These are phyloP conservation scores for Tolypocladium guangdongense DNA, from an alignment of 2,329 filamentous ascomycete species.

Conservation along the genomic window DNA sequence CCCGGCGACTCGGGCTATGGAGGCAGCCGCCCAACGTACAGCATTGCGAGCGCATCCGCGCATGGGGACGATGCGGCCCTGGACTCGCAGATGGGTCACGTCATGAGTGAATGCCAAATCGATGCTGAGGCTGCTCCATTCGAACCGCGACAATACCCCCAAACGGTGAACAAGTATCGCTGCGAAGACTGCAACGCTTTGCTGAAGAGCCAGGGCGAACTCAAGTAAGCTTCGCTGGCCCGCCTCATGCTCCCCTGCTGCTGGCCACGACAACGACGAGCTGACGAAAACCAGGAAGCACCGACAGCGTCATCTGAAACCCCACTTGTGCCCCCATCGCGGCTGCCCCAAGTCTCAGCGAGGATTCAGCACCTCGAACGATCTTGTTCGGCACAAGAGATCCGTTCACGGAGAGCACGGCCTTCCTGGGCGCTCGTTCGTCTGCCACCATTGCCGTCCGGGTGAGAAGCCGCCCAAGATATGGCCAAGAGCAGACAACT, in stretches of 20 bases:
- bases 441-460: not conserved
- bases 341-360: conserved; percentile 43
- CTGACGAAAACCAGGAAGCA: conserved; percentile 54
- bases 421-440: conserved; percentile 7
- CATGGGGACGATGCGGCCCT: conserved; percentile 23
- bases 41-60: conserved; percentile 31
- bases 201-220: conserved; percentile 42
- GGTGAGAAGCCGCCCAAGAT: conserved; percentile 37
- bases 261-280: not conserved
- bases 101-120: conserved; percentile 19
- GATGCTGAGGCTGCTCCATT: not conserved
- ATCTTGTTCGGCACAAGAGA: conserved; percentile 67
- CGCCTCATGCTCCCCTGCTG: not conserved
- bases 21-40: conserved; percentile 27
- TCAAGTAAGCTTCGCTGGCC: conserved; percentile 33
- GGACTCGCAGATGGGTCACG: conserved; percentile 15
- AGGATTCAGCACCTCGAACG: conserved; percentile 72
- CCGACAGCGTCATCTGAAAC: conserved; percentile 55
- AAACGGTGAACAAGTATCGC: conserved; percentile 5
- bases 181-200: conserved; percentile 29
- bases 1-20: conserved; percentile 37
- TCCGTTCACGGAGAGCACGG: conserved; percentile 52
- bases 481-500: conserved; percentile 81
- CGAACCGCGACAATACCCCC: not conserved
- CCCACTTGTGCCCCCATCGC: conserved; percentile 47